Conservation (phyloP, 345 rosid species). For the Abelmoschus esculentus region DNA sequence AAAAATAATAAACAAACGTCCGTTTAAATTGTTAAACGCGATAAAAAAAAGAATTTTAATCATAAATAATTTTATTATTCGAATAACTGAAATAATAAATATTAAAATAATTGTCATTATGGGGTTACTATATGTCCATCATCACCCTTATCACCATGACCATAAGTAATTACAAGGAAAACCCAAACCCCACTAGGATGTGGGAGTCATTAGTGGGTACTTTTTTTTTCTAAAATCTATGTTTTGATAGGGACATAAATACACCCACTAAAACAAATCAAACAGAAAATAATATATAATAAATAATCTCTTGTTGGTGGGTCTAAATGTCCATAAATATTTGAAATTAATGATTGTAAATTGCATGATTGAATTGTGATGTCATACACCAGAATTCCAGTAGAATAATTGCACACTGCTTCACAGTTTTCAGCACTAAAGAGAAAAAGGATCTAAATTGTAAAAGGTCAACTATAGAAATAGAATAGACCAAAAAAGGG, state of each 20-base stretch:
- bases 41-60: too few relatives aligned
- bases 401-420: not conserved
- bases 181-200: constrained; percentile 7
- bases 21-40: too few relatives aligned
- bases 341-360: not conserved
- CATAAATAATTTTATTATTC: too few relatives aligned
- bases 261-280: constrained; percentile 14
- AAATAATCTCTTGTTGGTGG: not conserved
- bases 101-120: not conserved
- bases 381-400: constrained; percentile 15
- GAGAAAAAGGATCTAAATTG: not conserved
- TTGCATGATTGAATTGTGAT: constrained; percentile 11
- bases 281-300: not conserved
- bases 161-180: not conserved
- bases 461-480: not conserved
- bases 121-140: not conserved
- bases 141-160: not conserved
- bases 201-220: constrained; percentile 15
- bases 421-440: constrained; percentile 13
- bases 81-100: too few relatives aligned
- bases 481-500: not conserved
- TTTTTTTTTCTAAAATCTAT: constrained; percentile 3
- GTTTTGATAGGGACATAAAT: constrained; percentile 17
- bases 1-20: too few relatives aligned
- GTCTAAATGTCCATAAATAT: not conserved